Evolutionary conservation across 495 filamentous ascomycete genomes (phyloP).

Genomic region (Platismatia glauca): DNA sequence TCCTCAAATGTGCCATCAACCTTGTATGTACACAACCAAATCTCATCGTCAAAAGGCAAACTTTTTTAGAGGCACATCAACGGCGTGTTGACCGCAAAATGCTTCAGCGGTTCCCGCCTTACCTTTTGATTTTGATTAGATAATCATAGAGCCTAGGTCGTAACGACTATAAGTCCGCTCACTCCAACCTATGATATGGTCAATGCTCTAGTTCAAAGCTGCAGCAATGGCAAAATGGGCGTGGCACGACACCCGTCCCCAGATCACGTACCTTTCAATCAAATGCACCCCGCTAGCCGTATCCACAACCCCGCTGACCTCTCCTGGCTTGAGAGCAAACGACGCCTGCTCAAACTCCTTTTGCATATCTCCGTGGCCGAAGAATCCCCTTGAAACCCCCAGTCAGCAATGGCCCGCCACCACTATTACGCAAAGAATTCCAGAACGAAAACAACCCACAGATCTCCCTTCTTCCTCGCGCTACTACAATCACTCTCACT

Average conservation of each 20-base stretch:
- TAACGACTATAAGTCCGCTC: neutral
- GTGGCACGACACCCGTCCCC: too few relatives aligned
- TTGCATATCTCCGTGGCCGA: slow-evolving; percentile 91
- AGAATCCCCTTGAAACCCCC: slow-evolving; percentile 61
- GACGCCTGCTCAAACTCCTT: slow-evolving; percentile 97
- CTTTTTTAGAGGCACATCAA: neutral
- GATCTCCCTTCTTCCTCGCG: slow-evolving; percentile 84
- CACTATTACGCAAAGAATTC: neutral
- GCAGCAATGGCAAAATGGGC: neutral
- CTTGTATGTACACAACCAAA: neutral
- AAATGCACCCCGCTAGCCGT: slow-evolving; percentile 93
- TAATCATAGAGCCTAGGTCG: neutral
- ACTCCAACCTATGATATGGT: neutral
- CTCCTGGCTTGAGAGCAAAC: slow-evolving; percentile 73
- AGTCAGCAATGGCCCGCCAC: slow-evolving; percentile 7
- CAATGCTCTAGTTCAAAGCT: neutral
- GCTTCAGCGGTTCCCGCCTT: neutral
- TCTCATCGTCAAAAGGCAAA: neutral
- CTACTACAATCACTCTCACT: slow-evolving; percentile 93
- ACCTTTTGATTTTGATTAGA: neutral
- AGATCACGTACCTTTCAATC: slow-evolving; percentile 70
- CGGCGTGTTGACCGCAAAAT: neutral
- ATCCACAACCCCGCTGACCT: slow-evolving; percentile 78
- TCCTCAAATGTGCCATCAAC: neutral
- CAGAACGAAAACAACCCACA: slow-evolving; percentile 42